Conservation (phyloP, 768 basidiomycete species). For the Boletus barrowsii region DNA sequence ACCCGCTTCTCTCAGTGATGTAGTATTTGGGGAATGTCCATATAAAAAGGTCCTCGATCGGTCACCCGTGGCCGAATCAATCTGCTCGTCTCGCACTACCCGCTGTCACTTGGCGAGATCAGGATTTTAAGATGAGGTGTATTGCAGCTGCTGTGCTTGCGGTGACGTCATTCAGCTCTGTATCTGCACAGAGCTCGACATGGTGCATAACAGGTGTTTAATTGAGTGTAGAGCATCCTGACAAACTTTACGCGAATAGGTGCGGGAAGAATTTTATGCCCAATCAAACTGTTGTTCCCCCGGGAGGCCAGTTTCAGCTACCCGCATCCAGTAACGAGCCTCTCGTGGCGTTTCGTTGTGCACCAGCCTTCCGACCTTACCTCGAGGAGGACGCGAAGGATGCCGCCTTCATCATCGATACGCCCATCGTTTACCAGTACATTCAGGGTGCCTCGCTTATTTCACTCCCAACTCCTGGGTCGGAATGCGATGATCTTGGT, state of each 20-base stretch:
- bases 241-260: slow-evolving; percentile 28
- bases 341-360: slow-evolving; percentile 45
- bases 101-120: background rate
- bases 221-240: background rate
- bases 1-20: too few relatives aligned
- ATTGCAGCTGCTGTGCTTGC: slow-evolving; percentile 10
- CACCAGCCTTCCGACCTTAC: slow-evolving; percentile 47
- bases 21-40: too few relatives aligned
- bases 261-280: slow-evolving; percentile 50
- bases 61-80: too few relatives aligned
- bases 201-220: slow-evolving; percentile 15
- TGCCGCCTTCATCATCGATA: slow-evolving; percentile 36
- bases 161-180: slow-evolving; percentile 2
- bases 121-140: slow-evolving; percentile 21
- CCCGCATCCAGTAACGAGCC: slow-evolving; percentile 35
- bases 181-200: slow-evolving; percentile 21
- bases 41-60: slow-evolving; percentile 8
- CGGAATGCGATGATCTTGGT: slow-evolving; percentile 4
- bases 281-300: slow-evolving; percentile 39
- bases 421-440: slow-evolving; percentile 34
- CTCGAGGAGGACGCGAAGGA: slow-evolving; percentile 37
- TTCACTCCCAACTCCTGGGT: slow-evolving; percentile 6
- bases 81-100: background rate
- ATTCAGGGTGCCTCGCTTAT: slow-evolving; percentile 36
- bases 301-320: slow-evolving; percentile 44